phyloP scores from a whole-genome alignment of 2,329 filamentous ascomycete species.

The Claviceps purpurea region DNA sequence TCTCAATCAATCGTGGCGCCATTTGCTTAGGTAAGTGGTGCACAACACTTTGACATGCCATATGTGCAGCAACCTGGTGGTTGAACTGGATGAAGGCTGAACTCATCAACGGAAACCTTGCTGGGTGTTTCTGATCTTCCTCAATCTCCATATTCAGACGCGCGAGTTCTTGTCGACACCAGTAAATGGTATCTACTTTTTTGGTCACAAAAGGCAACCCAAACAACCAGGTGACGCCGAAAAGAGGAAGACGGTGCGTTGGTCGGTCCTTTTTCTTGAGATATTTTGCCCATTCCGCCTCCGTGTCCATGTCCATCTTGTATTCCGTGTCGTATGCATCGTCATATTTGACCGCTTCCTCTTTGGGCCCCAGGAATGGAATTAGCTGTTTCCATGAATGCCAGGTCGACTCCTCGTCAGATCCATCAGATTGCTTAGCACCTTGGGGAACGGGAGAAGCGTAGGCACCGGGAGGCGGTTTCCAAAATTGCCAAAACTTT shows the following conservation, averaged over 20 bases:
- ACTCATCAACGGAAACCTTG: slow-evolving; percentile 83
- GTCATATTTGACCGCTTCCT: slow-evolving; percentile 42
- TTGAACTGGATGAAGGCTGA: slow-evolving; percentile 99
- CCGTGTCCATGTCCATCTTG: slow-evolving; percentile 41
- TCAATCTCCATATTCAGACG: slow-evolving; percentile 87
- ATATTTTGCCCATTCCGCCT: slow-evolving; percentile 70
- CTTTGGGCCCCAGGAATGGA: slow-evolving; percentile 33
- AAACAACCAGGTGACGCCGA: slow-evolving; percentile 56
- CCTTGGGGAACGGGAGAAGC: slow-evolving; percentile 48
- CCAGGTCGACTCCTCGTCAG: slow-evolving; percentile 33
- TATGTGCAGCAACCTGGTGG: slow-evolving; percentile 90
- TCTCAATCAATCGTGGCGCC: slow-evolving; percentile 84
- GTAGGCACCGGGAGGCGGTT: slow-evolving; percentile 46
- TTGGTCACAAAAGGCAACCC: slow-evolving; percentile 66
- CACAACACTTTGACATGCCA: slow-evolving; percentile 87
- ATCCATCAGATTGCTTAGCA: slow-evolving; percentile 24
- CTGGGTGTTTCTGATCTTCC: slow-evolving; percentile 70
- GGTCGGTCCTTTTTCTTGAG: slow-evolving; percentile 71
- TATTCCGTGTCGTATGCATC: slow-evolving; percentile 48
- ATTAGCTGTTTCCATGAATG: slow-evolving; percentile 35
- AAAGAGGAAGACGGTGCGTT: slow-evolving; percentile 61
- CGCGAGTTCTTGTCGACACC: slow-evolving; percentile 76
- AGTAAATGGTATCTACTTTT: slow-evolving; percentile 91
- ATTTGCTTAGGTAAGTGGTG: slow-evolving; percentile 90
- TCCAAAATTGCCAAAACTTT: slow-evolving; percentile 52